phyloP scores from a whole-genome alignment of 768 basidiomycete genomes.

The Hemileccinum rubropunctum region DNA sequence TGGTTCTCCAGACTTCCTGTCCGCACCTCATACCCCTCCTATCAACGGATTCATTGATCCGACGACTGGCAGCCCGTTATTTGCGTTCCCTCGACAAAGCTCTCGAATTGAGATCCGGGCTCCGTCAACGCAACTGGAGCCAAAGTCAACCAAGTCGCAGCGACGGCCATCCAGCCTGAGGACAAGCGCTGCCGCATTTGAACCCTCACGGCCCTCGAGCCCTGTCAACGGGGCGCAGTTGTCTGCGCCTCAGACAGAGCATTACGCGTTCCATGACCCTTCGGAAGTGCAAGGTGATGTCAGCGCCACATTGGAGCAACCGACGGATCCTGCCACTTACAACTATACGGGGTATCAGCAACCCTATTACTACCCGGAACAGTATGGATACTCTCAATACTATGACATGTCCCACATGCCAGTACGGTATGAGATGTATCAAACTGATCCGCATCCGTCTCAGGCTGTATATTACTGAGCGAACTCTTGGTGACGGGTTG shows the following conservation, averaged over 20 bases:
- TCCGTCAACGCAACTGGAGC: conserved; percentile 36
- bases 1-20: conserved; percentile 61
- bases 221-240: conserved; percentile 16
- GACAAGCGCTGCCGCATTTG: conserved; percentile 49
- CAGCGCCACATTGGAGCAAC: conserved; percentile 22
- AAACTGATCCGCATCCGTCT: conserved; percentile 47
- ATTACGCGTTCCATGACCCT: conserved; percentile 10
- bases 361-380: conserved; percentile 70
- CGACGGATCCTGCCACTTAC: conserved; percentile 42
- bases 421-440: conserved; percentile 70
- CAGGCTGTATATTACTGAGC: conserved; percentile 61
- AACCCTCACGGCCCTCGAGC: conserved; percentile 39
- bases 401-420: conserved; percentile 64
- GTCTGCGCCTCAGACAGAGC: conserved; percentile 9
- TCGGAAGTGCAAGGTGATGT: conserved; percentile 17
- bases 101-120: conserved; percentile 75
- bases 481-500: conserved; percentile 8
- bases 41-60: conserved; percentile 65
- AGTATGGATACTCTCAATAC: conserved; percentile 64
- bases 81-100: conserved; percentile 69
- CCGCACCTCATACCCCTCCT: conserved; percentile 59
- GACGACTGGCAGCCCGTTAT: conserved; percentile 64
- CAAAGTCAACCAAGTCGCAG: conserved; percentile 20
- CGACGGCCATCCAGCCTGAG: conserved; percentile 44
- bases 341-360: conserved; percentile 55